phyloP scores from a whole-genome alignment of 106 monocot species.

The Dioscorea alata region DNA sequence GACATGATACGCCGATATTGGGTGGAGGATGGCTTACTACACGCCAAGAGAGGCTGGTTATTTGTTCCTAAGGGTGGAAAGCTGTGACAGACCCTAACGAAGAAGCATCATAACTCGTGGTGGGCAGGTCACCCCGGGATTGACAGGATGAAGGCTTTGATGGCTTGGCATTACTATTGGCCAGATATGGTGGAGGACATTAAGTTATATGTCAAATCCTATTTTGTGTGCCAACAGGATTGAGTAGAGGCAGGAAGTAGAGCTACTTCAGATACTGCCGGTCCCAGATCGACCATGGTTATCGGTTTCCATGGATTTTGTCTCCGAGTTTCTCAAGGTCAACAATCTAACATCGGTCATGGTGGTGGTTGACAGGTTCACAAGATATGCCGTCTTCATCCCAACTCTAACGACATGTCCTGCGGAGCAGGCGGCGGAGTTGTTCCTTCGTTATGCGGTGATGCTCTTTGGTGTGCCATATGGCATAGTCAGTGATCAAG shows the following conservation, averaged over 20 bases:
- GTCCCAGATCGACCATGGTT: neutral
- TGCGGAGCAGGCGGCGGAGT: too few relatives aligned
- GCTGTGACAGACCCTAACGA: too few relatives aligned
- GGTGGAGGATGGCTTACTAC: neutral
- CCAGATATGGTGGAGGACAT: neutral
- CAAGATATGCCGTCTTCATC: slow-evolving; percentile 4
- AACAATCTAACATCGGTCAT: neutral
- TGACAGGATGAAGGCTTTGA: neutral
- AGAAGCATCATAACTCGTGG: neutral
- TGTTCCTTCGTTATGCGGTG: neutral
- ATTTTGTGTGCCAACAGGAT: too few relatives aligned
- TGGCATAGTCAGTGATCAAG: too few relatives aligned
- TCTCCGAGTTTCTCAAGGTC: neutral
- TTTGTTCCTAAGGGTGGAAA: neutral
- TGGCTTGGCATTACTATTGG: neutral
- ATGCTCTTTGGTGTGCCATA: neutral
- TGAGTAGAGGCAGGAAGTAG: neutral
- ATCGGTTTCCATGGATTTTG: neutral
- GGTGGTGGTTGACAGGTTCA: slow-evolving; percentile 3
- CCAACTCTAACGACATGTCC: neutral
- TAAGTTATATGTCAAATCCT: neutral
- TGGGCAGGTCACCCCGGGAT: neutral
- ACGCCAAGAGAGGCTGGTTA: neutral
- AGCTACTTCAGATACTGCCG: neutral
- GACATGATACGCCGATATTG: neutral